Conservation (phyloP, 2,329 filamentous ascomycete genomes). For the Colletotrichum agaves region DNA sequence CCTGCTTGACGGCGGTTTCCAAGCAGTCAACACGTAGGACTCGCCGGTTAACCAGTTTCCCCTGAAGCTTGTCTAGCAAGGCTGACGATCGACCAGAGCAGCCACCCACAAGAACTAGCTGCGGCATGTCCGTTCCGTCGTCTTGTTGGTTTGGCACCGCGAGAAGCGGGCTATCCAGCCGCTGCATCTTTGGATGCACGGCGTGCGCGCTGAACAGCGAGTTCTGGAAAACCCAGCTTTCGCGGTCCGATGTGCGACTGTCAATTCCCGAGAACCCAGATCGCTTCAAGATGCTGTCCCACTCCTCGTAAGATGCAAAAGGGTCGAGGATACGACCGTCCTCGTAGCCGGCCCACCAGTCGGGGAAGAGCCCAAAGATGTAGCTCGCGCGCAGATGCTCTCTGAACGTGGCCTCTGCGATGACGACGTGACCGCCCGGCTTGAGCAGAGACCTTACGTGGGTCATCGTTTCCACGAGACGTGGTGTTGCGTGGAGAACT, state of each 20-base stretch:
- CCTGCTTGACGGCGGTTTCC: not conserved
- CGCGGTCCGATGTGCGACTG: not conserved
- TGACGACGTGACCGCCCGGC: conserved; percentile 43
- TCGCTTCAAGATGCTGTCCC: conserved; percentile 42
- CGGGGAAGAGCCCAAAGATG: conserved; percentile 42
- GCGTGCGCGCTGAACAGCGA: conserved; percentile 17
- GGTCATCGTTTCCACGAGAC: conserved; percentile 39
- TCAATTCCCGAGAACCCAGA: conserved; percentile 41
- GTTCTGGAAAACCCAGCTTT: conserved; percentile 19
- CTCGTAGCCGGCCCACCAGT: conserved; percentile 44
- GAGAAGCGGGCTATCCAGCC: not conserved
- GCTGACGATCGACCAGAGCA: not conserved
- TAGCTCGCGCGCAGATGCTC: conserved; percentile 37
- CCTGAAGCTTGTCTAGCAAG: not conserved
- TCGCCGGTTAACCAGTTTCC: not conserved
- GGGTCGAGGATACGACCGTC: conserved; percentile 41
- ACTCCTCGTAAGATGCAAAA: conserved; percentile 40
- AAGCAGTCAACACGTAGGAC: not conserved
- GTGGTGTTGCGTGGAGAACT: conserved; percentile 44
- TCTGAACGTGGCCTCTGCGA: not conserved
- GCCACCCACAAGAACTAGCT: conserved; percentile 8
- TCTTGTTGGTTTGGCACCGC: not conserved
- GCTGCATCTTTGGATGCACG: not conserved
- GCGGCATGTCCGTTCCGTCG: not conserved
- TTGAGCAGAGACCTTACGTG: conserved; percentile 44